Conservation (phyloP, 1,139 yeast genomes). For the Debaryomyces udenii region DNA sequence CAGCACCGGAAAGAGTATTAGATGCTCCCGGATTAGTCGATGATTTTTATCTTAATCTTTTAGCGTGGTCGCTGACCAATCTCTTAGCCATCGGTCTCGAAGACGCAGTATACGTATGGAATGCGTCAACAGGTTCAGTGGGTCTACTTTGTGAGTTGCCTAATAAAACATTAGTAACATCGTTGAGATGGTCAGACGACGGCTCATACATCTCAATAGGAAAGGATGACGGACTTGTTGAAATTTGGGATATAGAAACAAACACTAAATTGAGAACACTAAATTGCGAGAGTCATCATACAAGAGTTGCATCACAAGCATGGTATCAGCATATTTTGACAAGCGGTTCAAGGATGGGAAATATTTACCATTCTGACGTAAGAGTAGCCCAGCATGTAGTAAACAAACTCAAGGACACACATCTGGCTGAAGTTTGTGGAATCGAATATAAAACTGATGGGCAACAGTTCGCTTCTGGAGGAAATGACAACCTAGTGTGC, state of each 20-base stretch:
- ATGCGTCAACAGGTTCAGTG: constrained; percentile 83
- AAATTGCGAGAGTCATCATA: constrained; percentile 60
- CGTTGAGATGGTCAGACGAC: constrained; percentile 90
- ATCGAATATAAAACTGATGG: constrained; percentile 87
- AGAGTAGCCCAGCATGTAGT: constrained; percentile 79
- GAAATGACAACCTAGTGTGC: constrained; percentile 90
- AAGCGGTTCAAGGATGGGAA: constrained; percentile 83
- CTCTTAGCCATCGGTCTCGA: constrained; percentile 89
- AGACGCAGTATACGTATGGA: constrained; percentile 87
- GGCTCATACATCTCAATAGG: constrained; percentile 88
- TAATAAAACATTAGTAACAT: constrained; percentile 58
- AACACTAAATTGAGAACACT: constrained; percentile 76
- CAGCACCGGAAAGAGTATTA: constrained; percentile 88
- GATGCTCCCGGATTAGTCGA: constrained; percentile 97
- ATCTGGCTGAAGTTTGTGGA: constrained; percentile 92
- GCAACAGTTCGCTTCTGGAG: constrained; percentile 85
- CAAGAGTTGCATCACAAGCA: constrained; percentile 79
- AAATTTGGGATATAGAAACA: constrained; percentile 93
- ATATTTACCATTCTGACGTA: constrained; percentile 90
- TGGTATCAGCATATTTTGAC: constrained; percentile 87
- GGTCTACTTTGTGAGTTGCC: constrained; percentile 66
- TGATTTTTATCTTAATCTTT: constrained; percentile 85
- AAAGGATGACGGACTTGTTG: constrained; percentile 78
- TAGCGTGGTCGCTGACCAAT: constrained; percentile 88
- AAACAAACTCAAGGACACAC: constrained; percentile 53